Percentiles rank a stretch among this genome's conserved stretches.
Evolutionary conservation across 1,139 yeast genomes (phyloP).

Genomic region (Debaryomyces singareniensis): DNA sequence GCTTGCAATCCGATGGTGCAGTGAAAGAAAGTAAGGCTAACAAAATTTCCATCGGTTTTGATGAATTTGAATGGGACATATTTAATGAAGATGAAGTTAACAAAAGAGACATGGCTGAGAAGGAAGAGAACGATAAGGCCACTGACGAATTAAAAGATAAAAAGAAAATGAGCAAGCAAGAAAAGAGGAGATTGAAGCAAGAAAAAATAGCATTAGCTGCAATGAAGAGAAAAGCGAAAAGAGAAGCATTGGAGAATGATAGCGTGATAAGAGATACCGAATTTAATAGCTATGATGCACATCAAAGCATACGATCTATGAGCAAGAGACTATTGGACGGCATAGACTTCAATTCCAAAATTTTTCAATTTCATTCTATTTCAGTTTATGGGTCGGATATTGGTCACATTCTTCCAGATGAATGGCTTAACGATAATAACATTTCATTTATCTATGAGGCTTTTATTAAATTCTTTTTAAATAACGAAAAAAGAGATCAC

Average conservation of each 20-base stretch:
- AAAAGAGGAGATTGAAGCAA: constrained; percentile 24
- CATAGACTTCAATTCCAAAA: constrained; percentile 23
- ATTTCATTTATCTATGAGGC: constrained; percentile 59
- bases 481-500: constrained; percentile 8
- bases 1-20: no score
- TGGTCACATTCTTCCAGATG: constrained; percentile 40
- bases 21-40: no score
- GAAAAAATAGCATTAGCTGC: constrained; percentile 24
- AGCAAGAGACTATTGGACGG: constrained; percentile 1
- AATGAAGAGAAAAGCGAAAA: constrained; percentile 13
- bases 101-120: constrained; percentile 5
- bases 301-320: constrained; percentile 6
- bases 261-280: constrained; percentile 7
- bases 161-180: constrained; percentile 17
- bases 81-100: constrained; percentile 5
- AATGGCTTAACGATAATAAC: constrained; percentile 73
- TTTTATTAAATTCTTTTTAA: constrained; percentile 20
- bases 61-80: constrained; percentile 22
- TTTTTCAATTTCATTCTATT: constrained; percentile 35
- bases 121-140: constrained; percentile 3
- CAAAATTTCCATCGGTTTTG: no score
- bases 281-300: constrained; percentile 15
- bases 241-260: constrained; percentile 4
- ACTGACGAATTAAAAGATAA: constrained; percentile 2
- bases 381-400: constrained; percentile 35